phyloP scores from a whole-genome alignment of 768 basidiomycete species.

The Holtermannia corniformis region DNA sequence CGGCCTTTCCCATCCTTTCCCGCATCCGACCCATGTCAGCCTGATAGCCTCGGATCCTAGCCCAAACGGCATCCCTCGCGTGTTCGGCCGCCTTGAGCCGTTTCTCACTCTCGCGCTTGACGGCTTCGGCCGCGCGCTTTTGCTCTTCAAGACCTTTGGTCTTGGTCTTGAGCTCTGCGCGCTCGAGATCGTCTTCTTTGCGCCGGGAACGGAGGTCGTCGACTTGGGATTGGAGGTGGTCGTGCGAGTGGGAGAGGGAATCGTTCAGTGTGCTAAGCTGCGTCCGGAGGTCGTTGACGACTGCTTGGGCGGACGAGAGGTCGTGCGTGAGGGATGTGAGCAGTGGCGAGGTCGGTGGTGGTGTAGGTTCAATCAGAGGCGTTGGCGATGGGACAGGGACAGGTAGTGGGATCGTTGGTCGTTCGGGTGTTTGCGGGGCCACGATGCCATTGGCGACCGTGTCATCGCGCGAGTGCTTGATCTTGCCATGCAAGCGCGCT shows the following conservation, averaged over 20 bases:
- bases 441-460: too few relatives aligned
- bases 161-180: slow-evolving; percentile 68
- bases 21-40: slow-evolving; percentile 30
- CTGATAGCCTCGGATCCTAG: slow-evolving; percentile 24
- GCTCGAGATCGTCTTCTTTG: slow-evolving; percentile 69
- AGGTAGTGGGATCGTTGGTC: slow-evolving; percentile 22
- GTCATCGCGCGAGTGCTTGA: background rate
- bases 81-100: slow-evolving; percentile 62
- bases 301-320: slow-evolving; percentile 28
- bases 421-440: slow-evolving; percentile 15
- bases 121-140: slow-evolving; percentile 69
- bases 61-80: slow-evolving; percentile 49
- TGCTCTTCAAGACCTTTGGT: slow-evolving; percentile 80
- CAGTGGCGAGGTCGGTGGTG: slow-evolving; percentile 22
- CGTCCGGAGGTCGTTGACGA: slow-evolving; percentile 19
- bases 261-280: slow-evolving; percentile 26
- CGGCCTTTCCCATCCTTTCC: slow-evolving; percentile 44
- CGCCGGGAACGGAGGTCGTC: slow-evolving; percentile 53
- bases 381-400: slow-evolving; percentile 14
- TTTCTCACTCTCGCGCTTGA: slow-evolving; percentile 78
- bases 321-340: slow-evolving; percentile 28
- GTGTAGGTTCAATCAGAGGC: slow-evolving; percentile 6
- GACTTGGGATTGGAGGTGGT: slow-evolving; percentile 61
- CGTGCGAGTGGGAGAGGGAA: slow-evolving; percentile 43
- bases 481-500: background rate